These are phyloP conservation scores for Lasiosphaeria ovina DNA, from an alignment of 495 filamentous ascomycete species.

Conservation along the genomic window DNA sequence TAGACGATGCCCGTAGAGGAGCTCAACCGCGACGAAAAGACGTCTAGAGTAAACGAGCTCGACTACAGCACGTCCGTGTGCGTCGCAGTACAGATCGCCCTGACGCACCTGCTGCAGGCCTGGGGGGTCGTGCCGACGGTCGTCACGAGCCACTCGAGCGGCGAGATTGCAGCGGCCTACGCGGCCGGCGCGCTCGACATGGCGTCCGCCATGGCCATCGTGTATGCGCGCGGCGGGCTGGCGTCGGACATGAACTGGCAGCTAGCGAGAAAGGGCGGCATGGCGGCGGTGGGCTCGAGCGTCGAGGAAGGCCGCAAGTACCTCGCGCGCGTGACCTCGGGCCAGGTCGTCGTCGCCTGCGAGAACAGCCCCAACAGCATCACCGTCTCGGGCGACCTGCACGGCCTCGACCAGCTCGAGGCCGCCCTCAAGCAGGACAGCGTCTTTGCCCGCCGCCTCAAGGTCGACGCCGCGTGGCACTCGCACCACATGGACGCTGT, in stretches of 20 bases:
- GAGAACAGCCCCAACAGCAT: slow-evolving; percentile 47
- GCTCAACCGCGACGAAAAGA: slow-evolving; percentile 24
- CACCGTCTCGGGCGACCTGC: slow-evolving; percentile 45
- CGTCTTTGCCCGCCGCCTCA: slow-evolving; percentile 36
- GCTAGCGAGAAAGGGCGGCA: slow-evolving; percentile 34
- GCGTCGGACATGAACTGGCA: slow-evolving; percentile 25
- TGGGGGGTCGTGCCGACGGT: slow-evolving; percentile 51
- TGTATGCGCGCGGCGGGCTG: slow-evolving; percentile 35
- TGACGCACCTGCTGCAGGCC: slow-evolving; percentile 51
- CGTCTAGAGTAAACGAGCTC: slow-evolving; percentile 25
- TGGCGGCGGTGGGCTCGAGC: slow-evolving; percentile 44
- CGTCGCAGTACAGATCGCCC: slow-evolving; percentile 50
- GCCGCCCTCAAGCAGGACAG: slow-evolving; percentile 26
- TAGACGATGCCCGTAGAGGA: slow-evolving; percentile 20
- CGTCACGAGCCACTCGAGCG: slow-evolving; percentile 61
- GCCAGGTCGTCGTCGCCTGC: slow-evolving; percentile 43
- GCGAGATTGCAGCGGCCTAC: slow-evolving; percentile 60
- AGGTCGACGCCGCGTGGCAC: slow-evolving; percentile 44
- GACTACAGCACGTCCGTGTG: slow-evolving; percentile 45
- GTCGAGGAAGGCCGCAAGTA: slow-evolving; percentile 24
- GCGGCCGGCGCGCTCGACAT: slow-evolving; percentile 42
- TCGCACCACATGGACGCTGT: slow-evolving; percentile 45
- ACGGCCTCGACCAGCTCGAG: slow-evolving; percentile 36
- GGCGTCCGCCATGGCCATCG: slow-evolving; percentile 46
- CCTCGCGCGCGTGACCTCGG: slow-evolving; percentile 22